These are phyloP conservation scores for Prunus mongolica DNA, from an alignment of 306 rosid species.

Conservation along the genomic window DNA sequence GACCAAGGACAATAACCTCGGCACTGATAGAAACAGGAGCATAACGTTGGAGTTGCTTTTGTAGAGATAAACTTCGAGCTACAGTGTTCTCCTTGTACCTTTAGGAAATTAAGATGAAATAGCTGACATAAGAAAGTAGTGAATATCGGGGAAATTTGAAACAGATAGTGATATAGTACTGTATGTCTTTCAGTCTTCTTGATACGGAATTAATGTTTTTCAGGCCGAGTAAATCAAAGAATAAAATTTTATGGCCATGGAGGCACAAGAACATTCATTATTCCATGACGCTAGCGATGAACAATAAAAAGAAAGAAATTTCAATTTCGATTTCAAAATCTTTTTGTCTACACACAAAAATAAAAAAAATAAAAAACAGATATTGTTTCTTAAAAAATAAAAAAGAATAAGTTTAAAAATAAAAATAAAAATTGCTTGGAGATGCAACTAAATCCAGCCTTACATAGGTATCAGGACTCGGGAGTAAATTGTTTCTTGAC, in stretches of 20 bases:
- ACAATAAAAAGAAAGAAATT: background rate
- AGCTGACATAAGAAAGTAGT: conserved; percentile 25
- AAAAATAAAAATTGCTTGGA: background rate
- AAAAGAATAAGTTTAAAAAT: background rate
- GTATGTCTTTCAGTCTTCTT: background rate
- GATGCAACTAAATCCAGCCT: background rate
- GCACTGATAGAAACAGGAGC: conserved; percentile 66
- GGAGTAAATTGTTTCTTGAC: background rate
- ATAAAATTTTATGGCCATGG: background rate
- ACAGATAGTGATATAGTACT: background rate
- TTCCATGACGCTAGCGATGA: background rate
- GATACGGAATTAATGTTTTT: background rate
- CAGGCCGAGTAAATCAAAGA: background rate
- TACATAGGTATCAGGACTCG: background rate
- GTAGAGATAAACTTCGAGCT: conserved; percentile 56
- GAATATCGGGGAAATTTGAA: conserved; percentile 1
- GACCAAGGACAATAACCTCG: conserved; percentile 46
- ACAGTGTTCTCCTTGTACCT: conserved; percentile 69
- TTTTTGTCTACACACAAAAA: background rate
- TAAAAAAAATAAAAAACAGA: background rate
- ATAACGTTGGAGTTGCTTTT: conserved; percentile 75
- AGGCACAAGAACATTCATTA: background rate
- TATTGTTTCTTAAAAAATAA: background rate
- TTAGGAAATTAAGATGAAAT: conserved; percentile 22
- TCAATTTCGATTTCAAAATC: background rate